Evolutionary conservation across 257 asterid species (phyloP), one percentile per base, ranked within the genome.

Genomic region (Fraxinus americana): DNA sequence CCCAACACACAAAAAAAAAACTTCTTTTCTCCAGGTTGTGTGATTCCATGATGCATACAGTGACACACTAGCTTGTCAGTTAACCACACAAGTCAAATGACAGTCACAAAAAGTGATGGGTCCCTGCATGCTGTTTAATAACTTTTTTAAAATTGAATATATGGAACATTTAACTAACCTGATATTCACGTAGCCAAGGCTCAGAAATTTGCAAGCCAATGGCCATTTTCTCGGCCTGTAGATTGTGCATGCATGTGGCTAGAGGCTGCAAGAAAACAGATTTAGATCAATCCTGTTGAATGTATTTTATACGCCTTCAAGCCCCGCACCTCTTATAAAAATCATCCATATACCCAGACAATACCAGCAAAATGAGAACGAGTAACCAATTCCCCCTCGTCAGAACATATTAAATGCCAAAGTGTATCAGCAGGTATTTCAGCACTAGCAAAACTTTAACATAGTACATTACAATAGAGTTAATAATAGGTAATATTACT

Each of bases 121-220:
- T 10, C 69, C 19, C 17, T 23, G 35, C 30, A 63, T 25, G 35
- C 16, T 23, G 7, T 23, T 25, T 14, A 54, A 27, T 27, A 75
- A 61, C 17, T 1, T 11, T 38, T 19, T 32, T 36, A 57, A 13
- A 71, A 66, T 77, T 59, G 21, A 66, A 50, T 2, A 39, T 16
- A 38, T 71, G 35, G 74, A 79, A 48, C 41, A 75, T 16, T 19
- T 61, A 41, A 54, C 77, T 66, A 71, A 94, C 98, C 98, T 95
- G 99, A 87, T 93, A 95, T 86, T 95, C 99, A 1, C 97, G 98
- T 67, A 95, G 74, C 96, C 97, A 95, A 48, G 97, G 91, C 80
- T 95, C 99, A 0, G 91, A 71, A 69, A 95, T 83, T 85, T 91
- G 98, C 85, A 95, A 82, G 81, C 93, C 86, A 66, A 91, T 87